Evolutionary conservation across 306 rosid species (phyloP), one percentile per base, ranked within the genome.

Genomic region (Prinsepia uniflora): DNA sequence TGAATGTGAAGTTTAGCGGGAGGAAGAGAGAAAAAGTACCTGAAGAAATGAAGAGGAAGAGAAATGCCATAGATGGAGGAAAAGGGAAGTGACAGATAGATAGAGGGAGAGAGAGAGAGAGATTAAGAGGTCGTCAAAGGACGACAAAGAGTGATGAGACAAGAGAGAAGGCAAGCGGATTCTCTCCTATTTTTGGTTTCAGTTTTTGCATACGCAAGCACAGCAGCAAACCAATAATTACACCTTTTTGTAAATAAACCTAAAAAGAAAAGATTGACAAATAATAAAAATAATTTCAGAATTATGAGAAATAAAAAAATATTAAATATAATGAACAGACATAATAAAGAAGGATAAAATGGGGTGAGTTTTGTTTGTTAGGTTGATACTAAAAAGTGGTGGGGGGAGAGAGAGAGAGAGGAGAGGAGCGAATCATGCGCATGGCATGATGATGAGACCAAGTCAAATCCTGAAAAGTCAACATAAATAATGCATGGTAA

Each of bases 1-100:
- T 39, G 65, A 45, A 18, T 42, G 20, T 34, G 52, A 20, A 53
- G 47, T 40, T 52, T 53, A 30, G 36, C 36, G n/a, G 67, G 78
- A 78, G 71, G 68, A 65, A 59, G 74, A 61, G 43, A 24, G 63
- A 68, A 73, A 76, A 79, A 84, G 57, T 69, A 86, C 90, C 86
- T 45, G 63, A 48, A 68, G 73, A 68, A 68, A 36, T 30, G 65
- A 75, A 63, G 71, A 61, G 69, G 58, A 65, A 59, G 54, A 45
- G 50, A 75, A 75, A 75, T 79, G 84, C 69, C 82, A 78, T 78
- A 59, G 19, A 62, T 6, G 65, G 70, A 72, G 19, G 60, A 53
- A 77, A 54, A 44, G 65, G 14, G 64, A 57, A 5, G 56, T 24
- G 41, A 76, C 22, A 52, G 40, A 76, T 47, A 69, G 72, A 57